Conservation (phyloP, 208 protist species). For the Trypanosoma grayi region DNA sequence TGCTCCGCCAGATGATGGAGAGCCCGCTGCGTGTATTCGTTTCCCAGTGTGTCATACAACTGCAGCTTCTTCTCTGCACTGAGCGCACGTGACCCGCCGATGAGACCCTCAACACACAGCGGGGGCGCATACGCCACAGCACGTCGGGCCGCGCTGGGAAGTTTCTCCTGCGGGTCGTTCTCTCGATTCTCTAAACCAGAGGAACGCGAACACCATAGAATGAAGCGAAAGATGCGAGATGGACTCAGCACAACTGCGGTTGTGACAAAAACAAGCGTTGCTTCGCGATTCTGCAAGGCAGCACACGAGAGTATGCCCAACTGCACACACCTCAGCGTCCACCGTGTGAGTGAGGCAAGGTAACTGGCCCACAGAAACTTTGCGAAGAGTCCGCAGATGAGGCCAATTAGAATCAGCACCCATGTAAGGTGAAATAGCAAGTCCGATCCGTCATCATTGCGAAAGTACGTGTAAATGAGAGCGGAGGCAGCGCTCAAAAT, state of each 20-base stretch:
- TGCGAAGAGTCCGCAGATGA: slow-evolving; percentile 28
- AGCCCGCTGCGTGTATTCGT: slow-evolving; percentile 47
- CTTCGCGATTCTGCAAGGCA: slow-evolving; percentile 40
- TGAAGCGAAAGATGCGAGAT: slow-evolving; percentile 2
- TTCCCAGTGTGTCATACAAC: slow-evolving; percentile 51
- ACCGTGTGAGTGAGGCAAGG: slow-evolving; percentile 28
- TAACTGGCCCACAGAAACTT: slow-evolving; percentile 29
- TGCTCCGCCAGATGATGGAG: slow-evolving; percentile 51
- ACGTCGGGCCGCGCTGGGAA: slow-evolving; percentile 23
- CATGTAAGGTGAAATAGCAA: slow-evolving; percentile 1
- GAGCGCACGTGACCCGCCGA: slow-evolving; percentile 3
- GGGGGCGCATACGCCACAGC: slow-evolving; percentile 24
- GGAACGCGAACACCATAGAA: slow-evolving; percentile 24
- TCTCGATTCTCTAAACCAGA: slow-evolving; percentile 12
- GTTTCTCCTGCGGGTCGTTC: slow-evolving; percentile 29
- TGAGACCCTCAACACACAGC: slow-evolving; percentile 25
- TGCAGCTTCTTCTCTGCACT: slow-evolving; percentile 24
- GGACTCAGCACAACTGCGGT: slow-evolving; percentile 7
- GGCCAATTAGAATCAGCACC: slow-evolving; percentile 6
- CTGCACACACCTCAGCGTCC: slow-evolving; percentile 24
- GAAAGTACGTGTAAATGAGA: slow-evolving; percentile 16
- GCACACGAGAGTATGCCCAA: slow-evolving; percentile 4
- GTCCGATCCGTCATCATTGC: slow-evolving; percentile 5
- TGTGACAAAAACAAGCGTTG: slow-evolving; percentile 24
- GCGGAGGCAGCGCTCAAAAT: slow-evolving; percentile 22